Base-by-base conservation (phyloP, 768 basidiomycete genomes). In the Tulasnella sp. region DNA sequence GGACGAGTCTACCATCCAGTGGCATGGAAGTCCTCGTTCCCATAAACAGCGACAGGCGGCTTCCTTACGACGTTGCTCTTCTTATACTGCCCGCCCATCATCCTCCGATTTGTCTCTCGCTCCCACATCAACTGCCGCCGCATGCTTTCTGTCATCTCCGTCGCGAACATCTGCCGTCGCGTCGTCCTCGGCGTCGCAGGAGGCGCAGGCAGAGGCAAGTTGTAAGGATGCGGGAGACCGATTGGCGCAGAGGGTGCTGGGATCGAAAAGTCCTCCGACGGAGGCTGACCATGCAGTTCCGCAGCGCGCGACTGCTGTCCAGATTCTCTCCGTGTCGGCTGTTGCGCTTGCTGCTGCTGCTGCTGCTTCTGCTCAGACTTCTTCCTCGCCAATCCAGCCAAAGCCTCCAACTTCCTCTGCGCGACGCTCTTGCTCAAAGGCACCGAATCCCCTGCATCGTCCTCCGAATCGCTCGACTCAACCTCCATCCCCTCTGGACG, bases 121-220 rank as follows among this genome's bases (percentile, higher is more conserved):
- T 73, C 87, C 88, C 88, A 90, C 4, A 92, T 71, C 59, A 92
- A 68, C 65, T 92, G 87, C 48, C 85, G 75, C 21, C 92, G 75
- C 62, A 94, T 71, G 60, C 83, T 85, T 71, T 94, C 92, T 30
- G 85, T 84, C 67, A 94, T 74, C 70, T 94, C 92, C 3, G 83
- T 85, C 57, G 82, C 76, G 48, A 93, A 75, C 87, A 93, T 93
- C 64, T 80, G 77, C 51, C 87, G 76, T 2, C 92, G 78, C 2
- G 89, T 92, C 44, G 92, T 90, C 34, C 86, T 81, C 0, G 92
- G 92, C 0, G 88, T 89, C 64, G 85, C 84, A 2, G 87, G 87
- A 17, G 79, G 73, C 3, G 74, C 72, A 0, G 76, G 75, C 2
- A 78, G 75, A 0, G 87, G 87, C 24, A 90, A 76, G 65, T 87